Conservation (phyloP, 495 filamentous ascomycete species). For the Aspergillus sparsus region DNA sequence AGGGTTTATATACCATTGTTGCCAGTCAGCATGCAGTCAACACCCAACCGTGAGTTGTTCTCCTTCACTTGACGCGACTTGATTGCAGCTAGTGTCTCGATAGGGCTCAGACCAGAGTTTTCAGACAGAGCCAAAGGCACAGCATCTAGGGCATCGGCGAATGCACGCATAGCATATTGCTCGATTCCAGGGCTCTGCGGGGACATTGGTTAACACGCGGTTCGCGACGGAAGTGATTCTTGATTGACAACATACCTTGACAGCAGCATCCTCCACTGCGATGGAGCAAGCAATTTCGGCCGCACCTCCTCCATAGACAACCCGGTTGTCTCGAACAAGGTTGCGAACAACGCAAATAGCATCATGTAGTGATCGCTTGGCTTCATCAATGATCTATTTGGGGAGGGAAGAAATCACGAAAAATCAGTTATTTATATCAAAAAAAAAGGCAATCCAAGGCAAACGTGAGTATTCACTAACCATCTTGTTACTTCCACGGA, state of each 20-base stretch:
- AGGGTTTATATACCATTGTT: constrained; percentile 65
- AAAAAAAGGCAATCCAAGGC: not conserved
- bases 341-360: constrained; percentile 98
- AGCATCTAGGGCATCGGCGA: constrained; percentile 90
- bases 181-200: constrained; percentile 83
- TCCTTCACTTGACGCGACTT: constrained; percentile 95
- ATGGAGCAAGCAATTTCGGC: constrained; percentile 97
- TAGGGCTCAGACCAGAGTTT: constrained; percentile 94
- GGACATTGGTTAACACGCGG: constrained; percentile 9
- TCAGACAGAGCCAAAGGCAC: constrained; percentile 96
- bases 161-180: constrained; percentile 98
- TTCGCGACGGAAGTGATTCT: constrained; percentile 7
- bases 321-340: constrained; percentile 90
- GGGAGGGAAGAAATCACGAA: constrained; percentile 28
- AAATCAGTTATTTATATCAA: constrained; percentile 4
- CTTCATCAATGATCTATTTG: constrained; percentile 92
- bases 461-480: constrained; percentile 44
- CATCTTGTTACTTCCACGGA: constrained; percentile 99
- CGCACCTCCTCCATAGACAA: constrained; percentile 97
- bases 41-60: constrained; percentile 79
- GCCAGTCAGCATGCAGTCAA: constrained; percentile 96
- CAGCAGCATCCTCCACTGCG: constrained; percentile 91
- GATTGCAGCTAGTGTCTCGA: constrained; percentile 90
- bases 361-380: constrained; percentile 95
- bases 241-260: constrained; percentile 58